phyloP scores from a whole-genome alignment of 2,329 filamentous ascomycete species.

The Exophiala mesophila region DNA sequence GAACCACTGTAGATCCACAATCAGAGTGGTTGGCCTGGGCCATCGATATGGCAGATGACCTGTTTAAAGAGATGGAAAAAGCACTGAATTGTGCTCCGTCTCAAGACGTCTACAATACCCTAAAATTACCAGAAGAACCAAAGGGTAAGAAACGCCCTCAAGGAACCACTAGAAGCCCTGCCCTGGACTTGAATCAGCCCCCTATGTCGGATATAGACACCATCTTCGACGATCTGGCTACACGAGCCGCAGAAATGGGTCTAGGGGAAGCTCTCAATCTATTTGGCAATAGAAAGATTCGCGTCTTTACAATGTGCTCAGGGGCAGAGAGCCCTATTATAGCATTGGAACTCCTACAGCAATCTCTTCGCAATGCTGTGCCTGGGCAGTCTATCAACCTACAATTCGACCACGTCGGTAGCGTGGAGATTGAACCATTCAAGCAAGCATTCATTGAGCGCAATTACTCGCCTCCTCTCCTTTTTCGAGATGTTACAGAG shows the following conservation, averaged over 20 bases:
- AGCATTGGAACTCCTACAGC: slow-evolving; percentile 54
- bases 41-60: no score
- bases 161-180: no score
- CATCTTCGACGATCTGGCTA: slow-evolving; percentile 48
- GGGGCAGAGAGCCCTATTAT: slow-evolving; percentile 72
- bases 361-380: slow-evolving; percentile 32
- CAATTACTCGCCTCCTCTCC: slow-evolving; percentile 49
- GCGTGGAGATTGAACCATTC: slow-evolving; percentile 58
- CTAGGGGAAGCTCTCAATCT: slow-evolving; percentile 33
- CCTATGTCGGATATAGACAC: slow-evolving; percentile 44
- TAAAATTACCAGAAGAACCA: slow-evolving; percentile 1
- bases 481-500: slow-evolving; percentile 59
- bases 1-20: no score
- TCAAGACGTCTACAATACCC: no score
- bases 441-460: slow-evolving; percentile 62
- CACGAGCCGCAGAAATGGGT: slow-evolving; percentile 25
- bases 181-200: slow-evolving; percentile 27
- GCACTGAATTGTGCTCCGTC: no score
- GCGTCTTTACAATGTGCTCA: slow-evolving; percentile 69
- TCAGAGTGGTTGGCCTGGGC: no score
- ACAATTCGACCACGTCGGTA: slow-evolving; percentile 53
- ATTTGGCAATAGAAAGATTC: slow-evolving; percentile 38
- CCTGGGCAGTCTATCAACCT: slow-evolving; percentile 35
- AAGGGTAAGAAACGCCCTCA: neutral
- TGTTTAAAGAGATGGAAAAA: no score